Percentiles rank a stretch among this genome's conserved stretches.
Evolutionary conservation across 345 rosid genomes (phyloP).

Genomic region (Noccaea bulbosa): DNA sequence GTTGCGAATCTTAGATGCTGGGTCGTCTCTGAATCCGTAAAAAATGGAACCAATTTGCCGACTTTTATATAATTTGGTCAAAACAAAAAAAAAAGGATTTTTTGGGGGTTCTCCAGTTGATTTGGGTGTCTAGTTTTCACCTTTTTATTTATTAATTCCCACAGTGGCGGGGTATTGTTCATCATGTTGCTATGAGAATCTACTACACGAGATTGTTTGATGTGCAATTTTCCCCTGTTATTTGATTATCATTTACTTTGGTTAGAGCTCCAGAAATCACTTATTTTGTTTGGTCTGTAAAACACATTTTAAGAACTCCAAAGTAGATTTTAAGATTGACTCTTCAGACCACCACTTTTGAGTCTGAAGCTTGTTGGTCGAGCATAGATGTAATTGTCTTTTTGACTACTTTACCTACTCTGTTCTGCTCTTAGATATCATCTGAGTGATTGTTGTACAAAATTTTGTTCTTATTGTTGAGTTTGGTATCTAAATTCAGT

Average conservation of each 20-base stretch:
- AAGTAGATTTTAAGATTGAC: constrained; percentile 7
- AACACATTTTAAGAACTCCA: neutral
- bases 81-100: neutral
- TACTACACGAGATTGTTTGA: neutral
- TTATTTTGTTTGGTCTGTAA: constrained; percentile 5
- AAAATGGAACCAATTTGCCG: constrained; percentile 38
- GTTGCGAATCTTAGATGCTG: constrained; percentile 32
- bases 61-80: constrained; percentile 17
- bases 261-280: neutral
- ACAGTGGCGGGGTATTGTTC: neutral
- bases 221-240: neutral
- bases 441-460: neutral
- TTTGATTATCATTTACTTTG: too few species aligned
- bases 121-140: neutral
- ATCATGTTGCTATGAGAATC: neutral
- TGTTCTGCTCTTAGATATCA: neutral
- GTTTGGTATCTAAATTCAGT: neutral
- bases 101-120: neutral
- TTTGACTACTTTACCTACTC: neutral
- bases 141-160: neutral
- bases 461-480: neutral
- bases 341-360: neutral
- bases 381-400: neutral
- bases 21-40: constrained; percentile 42
- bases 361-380: neutral